phyloP scores from a whole-genome alignment of 2,329 filamentous ascomycete genomes.

The Xylaria sp. region DNA sequence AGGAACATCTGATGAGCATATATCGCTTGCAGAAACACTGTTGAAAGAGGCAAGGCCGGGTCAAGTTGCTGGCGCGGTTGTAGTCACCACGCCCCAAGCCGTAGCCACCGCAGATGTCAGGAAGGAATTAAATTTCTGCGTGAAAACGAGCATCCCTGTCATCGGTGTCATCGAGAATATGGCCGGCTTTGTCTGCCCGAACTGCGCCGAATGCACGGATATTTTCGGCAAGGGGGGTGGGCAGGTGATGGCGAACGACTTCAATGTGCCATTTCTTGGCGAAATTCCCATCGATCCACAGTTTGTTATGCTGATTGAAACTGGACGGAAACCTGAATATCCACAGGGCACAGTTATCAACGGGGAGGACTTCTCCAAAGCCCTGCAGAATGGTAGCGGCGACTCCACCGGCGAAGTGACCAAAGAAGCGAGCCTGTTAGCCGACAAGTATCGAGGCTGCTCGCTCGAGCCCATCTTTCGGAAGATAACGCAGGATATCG shows the following conservation, averaged over 20 bases:
- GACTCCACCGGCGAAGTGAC: constrained; percentile 44
- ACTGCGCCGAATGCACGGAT: constrained; percentile 87
- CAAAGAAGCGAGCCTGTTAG: constrained; percentile 62
- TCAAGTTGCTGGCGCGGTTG: constrained; percentile 85
- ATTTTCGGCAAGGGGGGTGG: constrained; percentile 94
- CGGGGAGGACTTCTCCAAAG: constrained; percentile 63
- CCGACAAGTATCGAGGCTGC: constrained; percentile 78
- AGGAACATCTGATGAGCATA: constrained; percentile 96
- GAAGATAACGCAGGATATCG: constrained; percentile 68
- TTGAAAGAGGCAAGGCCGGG: constrained; percentile 70
- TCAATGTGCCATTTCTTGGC: constrained; percentile 84
- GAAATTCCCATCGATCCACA: constrained; percentile 92
- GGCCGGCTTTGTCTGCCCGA: constrained; percentile 87
- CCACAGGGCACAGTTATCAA: constrained; percentile 73
- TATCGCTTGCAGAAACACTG: constrained; percentile 89
- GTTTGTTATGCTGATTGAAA: constrained; percentile 89
- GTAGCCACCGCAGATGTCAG: constrained; percentile 93
- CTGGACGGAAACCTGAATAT: constrained; percentile 72
- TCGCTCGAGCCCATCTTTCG: constrained; percentile 76
- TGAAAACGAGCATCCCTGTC: constrained; percentile 81
- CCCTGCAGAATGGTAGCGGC: constrained; percentile 46
- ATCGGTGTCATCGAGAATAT: constrained; percentile 97
- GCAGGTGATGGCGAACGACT: constrained; percentile 87
- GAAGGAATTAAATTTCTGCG: constrained; percentile 94
- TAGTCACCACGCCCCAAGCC: constrained; percentile 96